Percentiles rank a stretch among this genome's conserved stretches.
phyloP scores from a whole-genome alignment of 768 basidiomycete species.

The Amanita polypyramis region DNA sequence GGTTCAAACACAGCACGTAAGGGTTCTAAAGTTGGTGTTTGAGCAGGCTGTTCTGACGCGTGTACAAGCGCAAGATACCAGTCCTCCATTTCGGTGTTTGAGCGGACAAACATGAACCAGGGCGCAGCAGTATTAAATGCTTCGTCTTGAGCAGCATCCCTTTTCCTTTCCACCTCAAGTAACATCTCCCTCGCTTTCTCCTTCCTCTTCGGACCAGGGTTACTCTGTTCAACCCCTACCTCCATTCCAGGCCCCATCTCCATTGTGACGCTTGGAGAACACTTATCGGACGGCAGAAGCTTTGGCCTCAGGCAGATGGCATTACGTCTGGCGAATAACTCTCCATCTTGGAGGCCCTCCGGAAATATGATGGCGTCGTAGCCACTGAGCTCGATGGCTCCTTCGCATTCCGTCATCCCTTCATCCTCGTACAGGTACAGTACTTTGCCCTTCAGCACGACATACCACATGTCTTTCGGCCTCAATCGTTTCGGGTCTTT shows the following conservation, averaged over 20 bases:
- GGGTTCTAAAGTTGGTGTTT: constrained; percentile 50
- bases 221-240: constrained; percentile 18
- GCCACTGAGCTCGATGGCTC: constrained; percentile 75
- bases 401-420: constrained; percentile 80
- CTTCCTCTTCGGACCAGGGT: constrained; percentile 17
- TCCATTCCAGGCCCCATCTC: constrained; percentile 36
- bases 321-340: constrained; percentile 85
- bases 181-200: constrained; percentile 28
- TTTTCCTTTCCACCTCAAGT: constrained; percentile 28
- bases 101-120: constrained; percentile 91
- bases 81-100: constrained; percentile 92
- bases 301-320: constrained; percentile 71
- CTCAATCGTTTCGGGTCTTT: constrained; percentile 76
- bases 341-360: constrained; percentile 70
- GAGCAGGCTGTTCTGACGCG: constrained; percentile 53
- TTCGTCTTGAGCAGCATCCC: constrained; percentile 39
- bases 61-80: constrained; percentile 84
- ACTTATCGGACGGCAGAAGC: constrained; percentile 19
- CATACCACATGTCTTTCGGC: constrained; percentile 91
- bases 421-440: constrained; percentile 94
- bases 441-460: constrained; percentile 83
- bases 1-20: constrained; percentile 58
- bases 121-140: constrained; percentile 45
- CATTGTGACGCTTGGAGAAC: constrained; percentile 39
- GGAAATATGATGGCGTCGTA: constrained; percentile 73